Percentiles rank a stretch among this genome's conserved stretches.
These are phyloP conservation scores for Prunus padus DNA, from an alignment of 306 rosid species.

Conservation along the genomic window DNA sequence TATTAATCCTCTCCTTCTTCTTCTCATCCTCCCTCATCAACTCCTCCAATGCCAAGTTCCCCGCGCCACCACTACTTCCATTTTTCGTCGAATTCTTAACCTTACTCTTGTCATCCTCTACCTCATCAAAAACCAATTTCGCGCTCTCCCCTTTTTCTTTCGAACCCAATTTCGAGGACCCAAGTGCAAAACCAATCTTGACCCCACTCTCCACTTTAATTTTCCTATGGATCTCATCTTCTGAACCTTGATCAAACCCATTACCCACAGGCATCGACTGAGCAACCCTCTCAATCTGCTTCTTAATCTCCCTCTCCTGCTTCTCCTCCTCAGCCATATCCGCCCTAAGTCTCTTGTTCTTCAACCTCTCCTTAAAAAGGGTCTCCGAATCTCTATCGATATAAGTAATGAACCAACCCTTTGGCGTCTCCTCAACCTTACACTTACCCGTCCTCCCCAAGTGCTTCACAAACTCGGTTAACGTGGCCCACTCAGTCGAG, in stretches of 20 bases:
- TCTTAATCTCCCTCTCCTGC: constrained; percentile 81
- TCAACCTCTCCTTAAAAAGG: constrained; percentile 77
- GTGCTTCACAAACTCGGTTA: constrained; percentile 82
- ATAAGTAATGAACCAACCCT: constrained; percentile 93
- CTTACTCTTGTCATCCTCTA: constrained; percentile 43
- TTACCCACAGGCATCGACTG: constrained; percentile 35
- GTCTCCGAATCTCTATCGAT: constrained; percentile 77
- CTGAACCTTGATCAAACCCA: constrained; percentile 38
- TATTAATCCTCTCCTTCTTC: constrained; percentile 75
- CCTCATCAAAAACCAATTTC: constrained; percentile 57
- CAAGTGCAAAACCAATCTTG: constrained; percentile 75
- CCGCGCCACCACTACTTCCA: constrained; percentile 27
- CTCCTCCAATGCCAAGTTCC: constrained; percentile 62
- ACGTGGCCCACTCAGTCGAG: constrained; percentile 75
- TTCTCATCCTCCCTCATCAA: constrained; percentile 84
- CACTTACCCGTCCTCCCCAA: constrained; percentile 81
- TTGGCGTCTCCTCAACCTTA: constrained; percentile 92
- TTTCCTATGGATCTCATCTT: constrained; percentile 41
- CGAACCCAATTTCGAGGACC: constrained; percentile 37
- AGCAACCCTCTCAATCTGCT: constrained; percentile 78
- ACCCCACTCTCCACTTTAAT: constrained; percentile 60
- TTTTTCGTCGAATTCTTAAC: constrained; percentile 19
- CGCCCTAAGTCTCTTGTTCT: constrained; percentile 58
- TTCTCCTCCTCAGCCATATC: constrained; percentile 85
- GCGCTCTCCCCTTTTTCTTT: constrained; percentile 53